phyloP scores from a whole-genome alignment of 371 early-diverging fungal species.

The Capniomyces stellatus region DNA sequence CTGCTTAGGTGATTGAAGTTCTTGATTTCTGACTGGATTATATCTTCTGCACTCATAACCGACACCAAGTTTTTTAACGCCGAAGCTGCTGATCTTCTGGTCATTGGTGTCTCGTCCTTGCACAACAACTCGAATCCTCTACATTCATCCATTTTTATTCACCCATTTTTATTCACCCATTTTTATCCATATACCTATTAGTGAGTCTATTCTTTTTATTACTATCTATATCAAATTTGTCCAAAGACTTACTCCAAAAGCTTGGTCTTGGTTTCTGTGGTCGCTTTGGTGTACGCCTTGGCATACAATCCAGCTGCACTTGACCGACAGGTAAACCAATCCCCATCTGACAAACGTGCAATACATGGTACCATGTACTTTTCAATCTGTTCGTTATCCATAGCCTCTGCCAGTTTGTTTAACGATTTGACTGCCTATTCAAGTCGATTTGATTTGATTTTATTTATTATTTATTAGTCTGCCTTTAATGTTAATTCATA shows the following conservation, averaged over 20 bases:
- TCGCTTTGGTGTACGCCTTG: slow-evolving; percentile 49
- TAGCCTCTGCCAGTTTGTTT: slow-evolving; percentile 48
- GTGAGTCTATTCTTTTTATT: not conserved
- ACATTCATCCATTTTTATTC: not conserved
- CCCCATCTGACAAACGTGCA: slow-evolving; percentile 73
- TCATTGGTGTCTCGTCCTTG: slow-evolving; percentile 94
- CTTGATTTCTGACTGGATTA: slow-evolving; percentile 20
- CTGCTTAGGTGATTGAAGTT: not conserved
- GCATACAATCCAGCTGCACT: slow-evolving; percentile 87
- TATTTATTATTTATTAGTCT: not conserved
- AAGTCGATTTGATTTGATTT: not conserved
- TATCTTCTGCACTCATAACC: slow-evolving; percentile 36
- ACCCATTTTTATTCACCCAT: not conserved
- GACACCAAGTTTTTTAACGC: slow-evolving; percentile 38
- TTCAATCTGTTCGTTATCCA: slow-evolving; percentile 64
- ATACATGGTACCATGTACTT: slow-evolving; percentile 77
- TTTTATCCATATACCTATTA: not conserved
- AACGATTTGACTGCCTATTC: slow-evolving; percentile 82
- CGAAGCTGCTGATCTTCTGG: slow-evolving; percentile 86
- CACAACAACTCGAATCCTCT: slow-evolving; percentile 45
- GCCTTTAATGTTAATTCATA: too few species aligned
- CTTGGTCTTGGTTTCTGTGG: slow-evolving; percentile 58
- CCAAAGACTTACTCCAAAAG: slow-evolving; percentile 32
- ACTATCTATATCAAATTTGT: not conserved
- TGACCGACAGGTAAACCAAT: slow-evolving; percentile 94